These are phyloP conservation scores for Nemania serpens DNA, from an alignment of 2,329 filamentous ascomycete species.

Conservation along the genomic window DNA sequence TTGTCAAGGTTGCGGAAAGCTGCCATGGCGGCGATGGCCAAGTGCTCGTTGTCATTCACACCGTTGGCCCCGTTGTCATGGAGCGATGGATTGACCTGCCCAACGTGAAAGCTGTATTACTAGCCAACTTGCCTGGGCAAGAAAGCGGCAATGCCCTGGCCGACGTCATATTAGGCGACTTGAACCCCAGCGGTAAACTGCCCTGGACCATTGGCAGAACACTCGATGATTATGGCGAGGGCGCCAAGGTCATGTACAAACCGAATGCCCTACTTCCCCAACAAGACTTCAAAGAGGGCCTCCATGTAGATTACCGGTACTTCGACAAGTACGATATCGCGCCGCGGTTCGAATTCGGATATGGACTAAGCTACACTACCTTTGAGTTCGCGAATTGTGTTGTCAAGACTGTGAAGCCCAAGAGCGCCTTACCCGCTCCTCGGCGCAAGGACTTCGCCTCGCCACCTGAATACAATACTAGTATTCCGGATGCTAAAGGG, in stretches of 20 bases:
- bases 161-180: slow-evolving; percentile 78
- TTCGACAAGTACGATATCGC: slow-evolving; percentile 77
- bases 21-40: slow-evolving; percentile 67
- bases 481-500: slow-evolving; percentile 58
- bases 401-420: slow-evolving; percentile 53
- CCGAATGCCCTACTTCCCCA: slow-evolving; percentile 74
- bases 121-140: slow-evolving; percentile 86
- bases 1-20: slow-evolving; percentile 69
- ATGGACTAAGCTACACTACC: slow-evolving; percentile 79
- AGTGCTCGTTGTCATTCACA: slow-evolving; percentile 84
- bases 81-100: slow-evolving; percentile 81
- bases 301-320: slow-evolving; percentile 89
- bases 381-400: slow-evolving; percentile 65
- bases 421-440: slow-evolving; percentile 47
- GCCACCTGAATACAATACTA: slow-evolving; percentile 60
- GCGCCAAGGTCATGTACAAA: slow-evolving; percentile 69
- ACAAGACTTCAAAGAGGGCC: slow-evolving; percentile 79
- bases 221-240: slow-evolving; percentile 75
- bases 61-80: slow-evolving; percentile 80
- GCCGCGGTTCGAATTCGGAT: slow-evolving; percentile 86
- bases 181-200: slow-evolving; percentile 79
- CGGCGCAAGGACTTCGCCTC: slow-evolving; percentile 48
- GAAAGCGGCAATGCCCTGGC: slow-evolving; percentile 83
- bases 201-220: slow-evolving; percentile 85
- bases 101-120: slow-evolving; percentile 75